Evolutionary conservation across 2,329 filamentous ascomycete genomes (phyloP), one percentile per base, ranked within the genome.

Genomic region (Xenoacremonium recifei): DNA sequence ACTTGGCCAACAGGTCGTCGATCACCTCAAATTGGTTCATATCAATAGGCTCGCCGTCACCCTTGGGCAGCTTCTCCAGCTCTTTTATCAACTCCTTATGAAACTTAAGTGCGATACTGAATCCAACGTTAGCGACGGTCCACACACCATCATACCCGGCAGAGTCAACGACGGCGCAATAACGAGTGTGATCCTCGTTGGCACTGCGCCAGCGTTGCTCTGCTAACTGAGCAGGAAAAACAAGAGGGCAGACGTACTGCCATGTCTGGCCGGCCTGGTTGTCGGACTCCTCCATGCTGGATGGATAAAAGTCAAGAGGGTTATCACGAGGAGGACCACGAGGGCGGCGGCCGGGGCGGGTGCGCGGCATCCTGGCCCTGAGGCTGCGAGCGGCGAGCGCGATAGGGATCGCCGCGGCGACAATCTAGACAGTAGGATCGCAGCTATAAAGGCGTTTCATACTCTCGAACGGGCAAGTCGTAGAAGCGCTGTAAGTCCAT

Each of bases 1-100:
- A 72, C 69, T 66, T 63, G 38, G 70, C 65, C 57, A 76, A 58
- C 41, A 65, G 50, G 21, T 64, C 61, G 49, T 75, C 71, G 33
- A 73, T 55, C 40, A 65, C 60, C 44, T 74, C 67, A 40, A 74
- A 72, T 21, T 67, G 67, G 29, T 63, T 59, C n/a, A 68, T 50
- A 40, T 71, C 68, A 21, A 67, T 60, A 13, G 62, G 64, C 29
- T 61, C 59, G 35, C 55, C 56, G 21, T 53, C 54, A 23, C 62
- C 61, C 41, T 61, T 62, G 41, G 67, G 66, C 12, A 74, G 60
- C 50, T 66, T 66, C 19, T 71, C 66, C 29, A 74, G 55, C 45
- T 73, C 67, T 54, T 69, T 72, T 40, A 61, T 51, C 40, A 75
- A 58, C 41, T 65, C 59, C 50, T 65, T 71, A 47, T 69, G 69